Evolutionary conservation across 768 basidiomycete genomes (phyloP).

Genomic region (Rhodotorula paludigena): DNA sequence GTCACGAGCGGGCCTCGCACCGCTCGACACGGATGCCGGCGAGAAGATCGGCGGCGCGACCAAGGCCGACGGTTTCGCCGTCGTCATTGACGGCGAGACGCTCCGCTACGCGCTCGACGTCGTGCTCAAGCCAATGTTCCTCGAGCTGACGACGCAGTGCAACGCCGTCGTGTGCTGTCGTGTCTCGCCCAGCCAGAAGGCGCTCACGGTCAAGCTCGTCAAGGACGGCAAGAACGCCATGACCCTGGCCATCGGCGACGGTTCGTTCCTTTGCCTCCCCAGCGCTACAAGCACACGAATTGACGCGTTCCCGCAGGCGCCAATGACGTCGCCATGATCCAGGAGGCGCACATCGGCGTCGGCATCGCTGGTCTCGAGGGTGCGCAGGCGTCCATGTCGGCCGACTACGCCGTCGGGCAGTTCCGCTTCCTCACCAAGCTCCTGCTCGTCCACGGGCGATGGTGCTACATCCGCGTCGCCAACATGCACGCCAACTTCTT

Average conservation of each 20-base stretch:
- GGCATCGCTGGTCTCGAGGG: constrained; percentile 91
- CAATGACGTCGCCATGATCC: constrained; percentile 99
- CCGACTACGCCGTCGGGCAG: constrained; percentile 96
- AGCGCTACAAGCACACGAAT: too few relatives aligned
- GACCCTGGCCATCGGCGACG: constrained; percentile 95
- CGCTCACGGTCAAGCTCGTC: constrained; percentile 89
- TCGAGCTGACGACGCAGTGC: constrained; percentile 89
- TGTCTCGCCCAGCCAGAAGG: constrained; percentile 95
- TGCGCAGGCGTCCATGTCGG: constrained; percentile 97
- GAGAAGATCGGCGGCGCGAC: constrained; percentile 31
- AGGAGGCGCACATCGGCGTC: constrained; percentile 96
- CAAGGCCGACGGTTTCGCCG: constrained; percentile 69
- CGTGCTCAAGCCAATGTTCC: constrained; percentile 75
- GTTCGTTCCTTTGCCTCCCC: too few relatives aligned
- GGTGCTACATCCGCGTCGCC: constrained; percentile 93
- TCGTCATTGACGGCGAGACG: constrained; percentile 95
- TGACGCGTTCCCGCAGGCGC: constrained; percentile 53
- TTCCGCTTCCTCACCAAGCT: constrained; percentile 86
- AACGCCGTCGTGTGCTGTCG: constrained; percentile 98
- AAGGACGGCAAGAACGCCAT: constrained; percentile 93
- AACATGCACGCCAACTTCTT: constrained; percentile 98
- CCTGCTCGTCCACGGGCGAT: constrained; percentile 86
- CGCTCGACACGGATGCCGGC: constrained; percentile 29
- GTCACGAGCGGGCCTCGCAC: constrained; percentile 18
- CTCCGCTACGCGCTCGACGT: constrained; percentile 71